Conservation (phyloP, 163 green algal genomes). For the Prototheca cutis region DNA sequence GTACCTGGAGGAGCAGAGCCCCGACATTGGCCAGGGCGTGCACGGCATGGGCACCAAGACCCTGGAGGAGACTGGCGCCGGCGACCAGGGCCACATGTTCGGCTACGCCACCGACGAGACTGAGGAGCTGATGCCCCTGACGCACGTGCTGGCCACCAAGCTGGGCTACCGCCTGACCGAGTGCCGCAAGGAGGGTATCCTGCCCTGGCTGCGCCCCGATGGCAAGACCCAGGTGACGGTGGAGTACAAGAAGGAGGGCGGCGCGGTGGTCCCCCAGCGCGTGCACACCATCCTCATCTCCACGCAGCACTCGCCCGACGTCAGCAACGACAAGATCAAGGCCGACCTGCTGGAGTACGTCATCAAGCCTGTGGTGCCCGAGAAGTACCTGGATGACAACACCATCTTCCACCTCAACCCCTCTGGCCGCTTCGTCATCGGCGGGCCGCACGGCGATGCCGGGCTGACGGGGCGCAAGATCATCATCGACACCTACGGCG, state of each 20-base stretch:
- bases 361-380: constrained; percentile 74
- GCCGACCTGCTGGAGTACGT: constrained; percentile 84
- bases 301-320: constrained; percentile 90
- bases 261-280: constrained; percentile 76
- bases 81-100: constrained; percentile 99
- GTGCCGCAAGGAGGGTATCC: constrained; percentile 77
- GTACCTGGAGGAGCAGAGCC: constrained; percentile 96
- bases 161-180: constrained; percentile 78
- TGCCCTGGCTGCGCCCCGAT: constrained; percentile 89
- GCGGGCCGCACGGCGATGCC: constrained; percentile 90
- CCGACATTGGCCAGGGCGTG: constrained; percentile 97
- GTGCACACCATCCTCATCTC: constrained; percentile 99
- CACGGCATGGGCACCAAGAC: constrained; percentile 99
- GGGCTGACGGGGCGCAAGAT: constrained; percentile 98
- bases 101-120: constrained; percentile 98
- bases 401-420: constrained; percentile 99
- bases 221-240: constrained; percentile 99
- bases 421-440: constrained; percentile 93
- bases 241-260: constrained; percentile 94
- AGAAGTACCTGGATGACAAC: constrained; percentile 96
- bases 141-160: constrained; percentile 91
- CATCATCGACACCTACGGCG: constrained; percentile 99
- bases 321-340: constrained; percentile 96
- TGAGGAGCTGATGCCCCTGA: constrained; percentile 96
- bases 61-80: constrained; percentile 93